These are phyloP conservation scores for Coccomyxa sp. DNA, from an alignment of 139 green algal species.

Conservation along the genomic window DNA sequence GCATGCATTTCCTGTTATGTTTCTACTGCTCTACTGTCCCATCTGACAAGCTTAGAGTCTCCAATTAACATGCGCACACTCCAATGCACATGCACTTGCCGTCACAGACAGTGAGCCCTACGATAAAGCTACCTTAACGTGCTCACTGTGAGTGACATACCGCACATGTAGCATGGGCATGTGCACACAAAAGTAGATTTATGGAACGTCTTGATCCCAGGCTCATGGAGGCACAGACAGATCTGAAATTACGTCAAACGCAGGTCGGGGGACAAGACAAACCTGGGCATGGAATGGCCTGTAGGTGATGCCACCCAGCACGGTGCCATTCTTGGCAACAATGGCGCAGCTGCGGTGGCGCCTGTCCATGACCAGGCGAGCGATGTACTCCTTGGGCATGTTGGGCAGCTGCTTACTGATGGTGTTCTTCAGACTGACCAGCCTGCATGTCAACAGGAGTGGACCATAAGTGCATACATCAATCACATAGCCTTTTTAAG, in stretches of 20 bases:
- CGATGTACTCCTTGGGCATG: conserved; percentile 98
- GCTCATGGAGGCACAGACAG: too few relatives aligned
- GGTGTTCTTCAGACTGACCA: conserved; percentile 92
- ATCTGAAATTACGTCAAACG: background rate
- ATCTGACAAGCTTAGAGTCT: too few relatives aligned
- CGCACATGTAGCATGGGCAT: too few relatives aligned
- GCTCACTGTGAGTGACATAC: too few relatives aligned
- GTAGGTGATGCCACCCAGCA: conserved; percentile 96
- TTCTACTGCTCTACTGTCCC: too few relatives aligned
- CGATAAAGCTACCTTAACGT: too few relatives aligned
- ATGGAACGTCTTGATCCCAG: too few relatives aligned
- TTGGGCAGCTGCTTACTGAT: conserved; percentile 96
- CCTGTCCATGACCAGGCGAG: conserved; percentile 87
- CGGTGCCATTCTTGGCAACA: conserved; percentile 28
- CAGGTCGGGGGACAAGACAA: background rate
- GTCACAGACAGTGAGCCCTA: too few relatives aligned
- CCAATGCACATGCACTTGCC: too few relatives aligned
- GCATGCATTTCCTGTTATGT: too few relatives aligned
- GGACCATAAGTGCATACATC: background rate
- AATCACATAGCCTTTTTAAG: background rate
- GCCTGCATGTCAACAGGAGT: conserved; percentile 13
- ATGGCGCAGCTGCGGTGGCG: conserved; percentile 75
- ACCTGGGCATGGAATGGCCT: conserved; percentile 64
- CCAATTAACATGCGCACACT: too few relatives aligned
- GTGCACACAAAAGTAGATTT: too few relatives aligned